Base-by-base conservation (phyloP, 257 asterid species). In the Ilex aquifolium region DNA sequence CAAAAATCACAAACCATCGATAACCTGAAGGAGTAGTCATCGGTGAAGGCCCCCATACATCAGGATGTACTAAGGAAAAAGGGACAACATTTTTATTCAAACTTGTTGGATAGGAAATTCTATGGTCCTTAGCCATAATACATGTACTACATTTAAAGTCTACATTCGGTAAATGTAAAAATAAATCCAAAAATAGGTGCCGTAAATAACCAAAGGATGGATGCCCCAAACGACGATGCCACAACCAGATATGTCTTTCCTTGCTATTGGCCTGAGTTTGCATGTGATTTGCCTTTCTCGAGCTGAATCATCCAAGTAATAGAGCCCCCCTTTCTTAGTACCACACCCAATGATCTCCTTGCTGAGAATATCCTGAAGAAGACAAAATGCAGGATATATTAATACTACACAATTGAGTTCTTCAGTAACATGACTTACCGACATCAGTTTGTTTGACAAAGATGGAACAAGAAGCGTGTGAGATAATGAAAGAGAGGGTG, bases 291-390 rank as follows among this genome's bases (percentile, higher is more conserved):
- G 1, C 42, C 8, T 8, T 36, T 4, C 8, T 2, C 7, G 8
- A 4, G 8, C 42, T 36, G 42, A 36, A 36, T 36, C 42, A 36
- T 36, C 72, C 10, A 65, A 10, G 7, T 71, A 71, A 46, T 71
- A 71, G 6, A 71, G 30, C 8, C 49, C 68, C 60, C 55, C 15
- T 31, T 59, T 32, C 21, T 71, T 27, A 65, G 68, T 53, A 65
- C 71, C 60, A 71, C 60, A 49, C 67, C 76, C 50, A 71, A 71
- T 59, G 51, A 71, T 56, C 59, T 46, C 59, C 55, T 32, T 56
- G 42, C 7, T 36, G 42, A 36, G 8, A 36, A 36, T 36, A 36
- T 36, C 42, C 42, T 36, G 2, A 8, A 52, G 13, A 9, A 68
- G 16, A 32, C 39, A 62, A 15, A 61, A 61, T 2, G 12, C 7